Evolutionary conservation across 2,329 filamentous ascomycete genomes (phyloP).

Genomic region (Fusarium scirpi): DNA sequence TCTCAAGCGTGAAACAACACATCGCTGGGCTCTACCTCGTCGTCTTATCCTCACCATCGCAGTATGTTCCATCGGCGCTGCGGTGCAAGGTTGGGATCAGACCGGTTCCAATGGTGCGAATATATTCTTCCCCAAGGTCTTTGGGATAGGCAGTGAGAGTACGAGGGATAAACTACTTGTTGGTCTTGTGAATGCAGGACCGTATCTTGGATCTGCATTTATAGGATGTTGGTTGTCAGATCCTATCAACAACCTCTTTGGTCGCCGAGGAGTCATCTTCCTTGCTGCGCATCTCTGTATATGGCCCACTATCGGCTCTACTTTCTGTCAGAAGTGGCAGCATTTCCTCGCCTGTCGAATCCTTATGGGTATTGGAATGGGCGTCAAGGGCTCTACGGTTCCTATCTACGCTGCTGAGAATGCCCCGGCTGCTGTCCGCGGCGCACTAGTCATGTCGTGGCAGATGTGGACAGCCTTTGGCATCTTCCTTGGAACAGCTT

Average conservation of each 20-base stretch:
- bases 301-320: slow-evolving; percentile 70
- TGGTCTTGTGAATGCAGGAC: background rate
- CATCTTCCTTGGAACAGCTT: slow-evolving; percentile 74
- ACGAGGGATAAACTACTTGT: background rate
- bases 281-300: slow-evolving; percentile 72
- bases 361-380: slow-evolving; percentile 72
- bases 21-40: slow-evolving; percentile 62
- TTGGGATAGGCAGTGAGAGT: background rate
- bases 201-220: slow-evolving; percentile 18
- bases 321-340: slow-evolving; percentile 68
- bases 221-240: slow-evolving; percentile 72
- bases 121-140: slow-evolving; percentile 63
- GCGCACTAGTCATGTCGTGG: slow-evolving; percentile 66
- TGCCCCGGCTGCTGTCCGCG: slow-evolving; percentile 64
- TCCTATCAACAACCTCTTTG: slow-evolving; percentile 68
- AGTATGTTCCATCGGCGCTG: slow-evolving; percentile 61
- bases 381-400: slow-evolving; percentile 61
- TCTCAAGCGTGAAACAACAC: slow-evolving; percentile 56
- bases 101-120: slow-evolving; percentile 73
- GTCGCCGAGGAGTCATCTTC: slow-evolving; percentile 74
- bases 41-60: background rate
- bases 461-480: slow-evolving; percentile 68
- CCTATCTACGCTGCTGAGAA: slow-evolving; percentile 67
- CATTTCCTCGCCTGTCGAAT: slow-evolving; percentile 52
- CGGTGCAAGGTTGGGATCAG: slow-evolving; percentile 73